Percentiles rank a stretch among this genome's conserved stretches.
phyloP scores from a whole-genome alignment of 306 rosid species.

The Glycine tomentella region DNA sequence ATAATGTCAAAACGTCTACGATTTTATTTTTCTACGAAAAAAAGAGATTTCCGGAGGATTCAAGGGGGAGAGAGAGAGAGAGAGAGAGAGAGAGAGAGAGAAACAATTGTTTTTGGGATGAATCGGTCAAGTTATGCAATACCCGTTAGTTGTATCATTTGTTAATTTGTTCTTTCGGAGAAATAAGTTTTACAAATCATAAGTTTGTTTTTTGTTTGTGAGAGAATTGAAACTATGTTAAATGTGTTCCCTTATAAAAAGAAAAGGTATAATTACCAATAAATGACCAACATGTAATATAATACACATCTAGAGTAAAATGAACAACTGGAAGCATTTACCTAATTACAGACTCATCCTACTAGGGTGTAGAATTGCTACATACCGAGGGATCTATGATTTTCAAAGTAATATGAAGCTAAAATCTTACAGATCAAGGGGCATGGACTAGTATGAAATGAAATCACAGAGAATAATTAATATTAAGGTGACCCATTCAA shows the following conservation, averaged over 20 bases:
- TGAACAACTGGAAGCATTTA: constrained; percentile 4
- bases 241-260: neutral
- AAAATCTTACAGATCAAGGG: neutral
- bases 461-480: neutral
- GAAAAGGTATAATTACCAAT: neutral
- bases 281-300: neutral
- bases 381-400: neutral
- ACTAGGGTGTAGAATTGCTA: no score
- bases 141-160: neutral
- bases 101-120: neutral
- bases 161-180: neutral
- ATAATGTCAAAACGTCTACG: neutral
- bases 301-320: neutral
- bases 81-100: neutral
- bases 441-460: neutral
- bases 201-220: neutral
- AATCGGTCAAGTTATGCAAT: constrained; percentile 17
- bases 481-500: constrained; percentile 11
- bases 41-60: neutral
- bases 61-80: neutral
- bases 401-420: neutral
- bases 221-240: neutral
- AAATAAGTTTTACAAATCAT: neutral
- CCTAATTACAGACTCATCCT: neutral
- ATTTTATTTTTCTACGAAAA: neutral